These are phyloP conservation scores for Eucalyptus albens DNA, from an alignment of 345 rosid genomes.

Conservation along the genomic window DNA sequence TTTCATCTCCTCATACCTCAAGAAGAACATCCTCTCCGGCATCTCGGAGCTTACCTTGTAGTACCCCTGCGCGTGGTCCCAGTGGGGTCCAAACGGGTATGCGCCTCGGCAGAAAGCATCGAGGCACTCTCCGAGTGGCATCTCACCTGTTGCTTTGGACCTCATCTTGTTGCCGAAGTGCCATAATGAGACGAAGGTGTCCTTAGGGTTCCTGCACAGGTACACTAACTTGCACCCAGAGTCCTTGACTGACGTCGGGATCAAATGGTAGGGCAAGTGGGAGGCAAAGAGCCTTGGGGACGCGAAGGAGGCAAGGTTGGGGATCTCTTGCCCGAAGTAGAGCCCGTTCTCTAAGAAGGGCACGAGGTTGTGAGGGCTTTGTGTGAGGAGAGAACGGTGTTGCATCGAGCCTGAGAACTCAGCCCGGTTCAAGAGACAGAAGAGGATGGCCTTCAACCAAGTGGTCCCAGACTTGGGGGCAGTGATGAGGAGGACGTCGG, in stretches of 20 bases:
- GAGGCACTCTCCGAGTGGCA: slow-evolving; percentile 13
- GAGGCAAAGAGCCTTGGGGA: not conserved
- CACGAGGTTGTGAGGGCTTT: not conserved
- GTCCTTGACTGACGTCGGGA: not conserved
- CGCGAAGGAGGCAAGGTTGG: not conserved
- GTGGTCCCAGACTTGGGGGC: not conserved
- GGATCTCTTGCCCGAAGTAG: not conserved
- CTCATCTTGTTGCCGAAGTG: not conserved
- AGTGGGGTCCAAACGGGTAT: slow-evolving; percentile 11
- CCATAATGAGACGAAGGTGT: not conserved
- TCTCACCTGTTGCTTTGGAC: slow-evolving; percentile 3
- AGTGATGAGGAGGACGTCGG: not conserved
- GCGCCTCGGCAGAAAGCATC: slow-evolving; percentile 17
- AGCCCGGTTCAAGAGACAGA: not conserved
- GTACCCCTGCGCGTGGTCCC: slow-evolving; percentile 20
- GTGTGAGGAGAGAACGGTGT: not conserved
- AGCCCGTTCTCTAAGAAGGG: not conserved
- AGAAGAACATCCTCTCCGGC: slow-evolving; percentile 10
- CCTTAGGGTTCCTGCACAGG: slow-evolving; percentile 5
- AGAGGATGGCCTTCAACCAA: not conserved
- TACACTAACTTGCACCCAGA: not conserved
- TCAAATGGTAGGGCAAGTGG: not conserved
- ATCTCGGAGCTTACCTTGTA: slow-evolving; percentile 14
- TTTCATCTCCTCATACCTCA: slow-evolving; percentile 24
- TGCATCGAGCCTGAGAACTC: not conserved